Percentiles rank a stretch among this genome's conserved stretches.
phyloP scores from a whole-genome alignment of 495 filamentous ascomycete genomes.

The Annulohypoxylon maeteangense region DNA sequence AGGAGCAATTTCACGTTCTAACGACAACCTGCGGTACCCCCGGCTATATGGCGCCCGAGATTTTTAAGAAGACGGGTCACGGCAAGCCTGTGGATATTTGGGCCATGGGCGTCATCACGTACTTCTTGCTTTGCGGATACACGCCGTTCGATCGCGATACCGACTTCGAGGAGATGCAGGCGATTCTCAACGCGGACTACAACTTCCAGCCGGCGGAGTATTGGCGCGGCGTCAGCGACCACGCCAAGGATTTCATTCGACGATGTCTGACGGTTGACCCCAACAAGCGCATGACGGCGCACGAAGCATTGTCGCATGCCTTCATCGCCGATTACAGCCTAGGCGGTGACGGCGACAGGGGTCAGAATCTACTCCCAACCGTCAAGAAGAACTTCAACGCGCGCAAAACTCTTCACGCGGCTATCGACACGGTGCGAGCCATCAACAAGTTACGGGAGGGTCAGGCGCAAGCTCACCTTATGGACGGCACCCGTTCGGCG shows the following conservation, averaged over 20 bases:
- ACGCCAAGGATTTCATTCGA: slow-evolving; percentile 87
- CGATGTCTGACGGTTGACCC: slow-evolving; percentile 90
- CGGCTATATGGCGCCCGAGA: slow-evolving; percentile 97
- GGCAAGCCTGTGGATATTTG: slow-evolving; percentile 93
- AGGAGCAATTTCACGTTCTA: slow-evolving; percentile 97
- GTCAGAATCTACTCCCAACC: slow-evolving; percentile 83
- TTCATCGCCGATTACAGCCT: slow-evolving; percentile 76
- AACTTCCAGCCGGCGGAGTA: slow-evolving; percentile 95
- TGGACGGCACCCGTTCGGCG: slow-evolving; percentile 68
- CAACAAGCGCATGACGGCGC: slow-evolving; percentile 86
- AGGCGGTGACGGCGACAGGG: slow-evolving; percentile 48
- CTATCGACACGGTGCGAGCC: slow-evolving; percentile 97
- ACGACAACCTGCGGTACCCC: slow-evolving; percentile 98
- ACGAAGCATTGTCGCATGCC: slow-evolving; percentile 88
- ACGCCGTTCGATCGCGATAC: slow-evolving; percentile 98
- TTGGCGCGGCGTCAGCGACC: slow-evolving; percentile 91
- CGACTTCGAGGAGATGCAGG: slow-evolving; percentile 99
- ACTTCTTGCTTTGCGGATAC: slow-evolving; percentile 97
- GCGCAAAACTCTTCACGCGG: slow-evolving; percentile 89
- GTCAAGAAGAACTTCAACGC: slow-evolving; percentile 99
- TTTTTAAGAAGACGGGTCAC: slow-evolving; percentile 89
- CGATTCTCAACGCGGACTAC: slow-evolving; percentile 96
- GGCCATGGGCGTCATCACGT: slow-evolving; percentile 96
- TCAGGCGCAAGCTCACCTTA: slow-evolving; percentile 67
- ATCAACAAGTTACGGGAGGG: slow-evolving; percentile 96